Evolutionary conservation across 305 asterid genomes (phyloP).

Genomic region (Fraxinus ornus): DNA sequence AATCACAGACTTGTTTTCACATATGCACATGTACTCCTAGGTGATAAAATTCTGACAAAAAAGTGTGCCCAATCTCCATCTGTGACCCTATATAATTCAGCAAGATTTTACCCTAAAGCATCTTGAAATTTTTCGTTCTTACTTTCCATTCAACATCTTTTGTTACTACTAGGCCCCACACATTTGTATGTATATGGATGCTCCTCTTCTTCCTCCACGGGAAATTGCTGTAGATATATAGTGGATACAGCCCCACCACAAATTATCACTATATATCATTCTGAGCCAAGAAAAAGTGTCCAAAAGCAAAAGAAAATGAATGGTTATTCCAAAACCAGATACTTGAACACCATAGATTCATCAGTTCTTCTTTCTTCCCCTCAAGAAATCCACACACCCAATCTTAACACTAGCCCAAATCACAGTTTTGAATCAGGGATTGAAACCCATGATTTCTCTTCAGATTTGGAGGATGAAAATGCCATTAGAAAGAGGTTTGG

Average conservation of each 20-base stretch:
- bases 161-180: neutral
- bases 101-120: neutral
- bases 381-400: slow-evolving; percentile 16
- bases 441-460: neutral
- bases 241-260: neutral
- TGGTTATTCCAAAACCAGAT: slow-evolving; percentile 34
- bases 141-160: slow-evolving; percentile 14
- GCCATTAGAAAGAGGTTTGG: slow-evolving; percentile 6
- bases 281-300: neutral
- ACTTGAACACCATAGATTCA: slow-evolving; percentile 24
- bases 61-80: neutral
- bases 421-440: slow-evolving; percentile 13
- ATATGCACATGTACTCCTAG: neutral
- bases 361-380: slow-evolving; percentile 29
- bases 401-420: slow-evolving; percentile 17
- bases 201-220: neutral
- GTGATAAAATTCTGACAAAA: neutral
- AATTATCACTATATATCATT: neutral
- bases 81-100: neutral
- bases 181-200: neutral
- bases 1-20: neutral
- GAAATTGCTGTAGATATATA: neutral
- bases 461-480: slow-evolving; percentile 10
- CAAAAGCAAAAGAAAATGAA: slow-evolving; percentile 25
- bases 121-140: neutral